Evolutionary conservation across 345 rosid genomes (phyloP).

Genomic region (Citrus unshiu): DNA sequence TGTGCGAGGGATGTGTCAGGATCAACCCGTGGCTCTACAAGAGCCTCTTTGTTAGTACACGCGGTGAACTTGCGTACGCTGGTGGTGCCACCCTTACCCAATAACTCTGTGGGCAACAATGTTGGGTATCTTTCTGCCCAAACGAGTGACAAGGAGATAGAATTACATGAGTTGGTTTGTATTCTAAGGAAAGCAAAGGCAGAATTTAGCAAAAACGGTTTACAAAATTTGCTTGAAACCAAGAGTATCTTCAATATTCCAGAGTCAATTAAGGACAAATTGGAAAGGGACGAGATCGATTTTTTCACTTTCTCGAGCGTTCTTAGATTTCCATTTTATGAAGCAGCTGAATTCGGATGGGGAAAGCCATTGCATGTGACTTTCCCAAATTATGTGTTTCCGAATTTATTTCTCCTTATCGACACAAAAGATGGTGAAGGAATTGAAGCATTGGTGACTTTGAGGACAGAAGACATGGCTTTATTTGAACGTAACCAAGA

Average conservation of each 20-base stretch:
- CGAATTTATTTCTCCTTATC: neutral
- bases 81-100: neutral
- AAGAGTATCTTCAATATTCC: neutral
- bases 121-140: slow-evolving; percentile 18
- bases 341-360: slow-evolving; percentile 34
- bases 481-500: slow-evolving; percentile 15
- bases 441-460: slow-evolving; percentile 10
- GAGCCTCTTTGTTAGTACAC: neutral
- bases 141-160: slow-evolving; percentile 18
- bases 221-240: neutral
- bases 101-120: slow-evolving; percentile 7
- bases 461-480: slow-evolving; percentile 23
- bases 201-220: slow-evolving; percentile 16
- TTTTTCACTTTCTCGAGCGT: slow-evolving; percentile 18
- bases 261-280: slow-evolving; percentile 10
- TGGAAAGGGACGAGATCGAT: slow-evolving; percentile 15
- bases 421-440: slow-evolving; percentile 21
- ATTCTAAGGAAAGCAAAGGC: slow-evolving; percentile 20
- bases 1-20: slow-evolving; percentile 11
- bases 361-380: slow-evolving; percentile 34
- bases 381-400: neutral
- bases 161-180: slow-evolving; percentile 22
- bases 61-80: slow-evolving; percentile 8
- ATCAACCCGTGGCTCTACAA: neutral
- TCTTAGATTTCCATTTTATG: slow-evolving; percentile 21